A percentile compares a stretch with the other conserved stretches of the same genome.
phyloP scores from a whole-genome alignment of 148 eudicot species.

The Mesembryanthemum crystallinum region DNA sequence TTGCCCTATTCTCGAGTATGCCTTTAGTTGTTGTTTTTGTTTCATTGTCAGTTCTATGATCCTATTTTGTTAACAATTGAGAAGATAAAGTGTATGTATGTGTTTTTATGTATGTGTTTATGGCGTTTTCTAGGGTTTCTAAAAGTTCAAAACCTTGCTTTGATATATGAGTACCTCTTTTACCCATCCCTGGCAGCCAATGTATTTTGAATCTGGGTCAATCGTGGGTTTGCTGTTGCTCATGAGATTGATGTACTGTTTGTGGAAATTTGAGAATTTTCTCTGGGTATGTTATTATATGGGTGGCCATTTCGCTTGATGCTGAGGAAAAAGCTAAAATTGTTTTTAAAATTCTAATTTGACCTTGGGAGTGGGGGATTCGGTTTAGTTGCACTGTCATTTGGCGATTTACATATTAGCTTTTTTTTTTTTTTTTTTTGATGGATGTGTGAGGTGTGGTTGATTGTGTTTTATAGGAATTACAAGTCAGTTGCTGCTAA shows the following conservation, averaged over 20 bases:
- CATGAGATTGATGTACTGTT: conserved; percentile 76
- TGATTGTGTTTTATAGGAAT: background rate
- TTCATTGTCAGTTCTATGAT: background rate
- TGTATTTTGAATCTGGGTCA: conserved; percentile 51
- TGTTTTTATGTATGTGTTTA: no score
- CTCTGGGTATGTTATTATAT: conserved; percentile 49
- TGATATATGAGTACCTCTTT: conserved; percentile 72
- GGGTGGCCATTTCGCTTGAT: background rate
- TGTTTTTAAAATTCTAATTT: background rate
- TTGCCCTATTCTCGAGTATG: no score
- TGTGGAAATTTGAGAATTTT: conserved; percentile 62
- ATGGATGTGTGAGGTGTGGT: background rate
- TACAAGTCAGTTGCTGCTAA: background rate
- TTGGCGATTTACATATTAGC: no score
- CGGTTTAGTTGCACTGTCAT: background rate
- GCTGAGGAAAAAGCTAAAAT: no score
- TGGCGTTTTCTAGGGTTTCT: no score
- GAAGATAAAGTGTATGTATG: no score
- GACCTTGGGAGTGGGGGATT: background rate
- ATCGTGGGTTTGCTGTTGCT: conserved; percentile 59
- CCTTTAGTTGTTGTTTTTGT: background rate
- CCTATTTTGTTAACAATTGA: no score
- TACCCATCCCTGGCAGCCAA: conserved; percentile 88
- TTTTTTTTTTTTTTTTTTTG: background rate
- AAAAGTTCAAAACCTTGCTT: background rate